Evolutionary conservation across 495 filamentous ascomycete genomes (phyloP).

Genomic region (Aspergillus coremiiformis): DNA sequence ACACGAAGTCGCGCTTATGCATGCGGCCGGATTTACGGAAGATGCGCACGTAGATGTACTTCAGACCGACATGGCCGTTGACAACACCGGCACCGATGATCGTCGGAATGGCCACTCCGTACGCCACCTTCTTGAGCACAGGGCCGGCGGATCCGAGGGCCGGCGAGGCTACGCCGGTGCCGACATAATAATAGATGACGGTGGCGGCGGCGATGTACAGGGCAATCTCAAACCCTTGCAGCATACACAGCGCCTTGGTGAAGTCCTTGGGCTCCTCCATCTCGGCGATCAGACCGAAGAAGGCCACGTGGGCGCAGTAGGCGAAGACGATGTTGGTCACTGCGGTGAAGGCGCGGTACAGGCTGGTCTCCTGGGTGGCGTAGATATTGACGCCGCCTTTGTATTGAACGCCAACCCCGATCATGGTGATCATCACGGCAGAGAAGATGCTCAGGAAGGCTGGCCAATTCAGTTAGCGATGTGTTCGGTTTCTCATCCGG

Average conservation of each 20-base stretch:
- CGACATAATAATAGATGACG: constrained; percentile 68
- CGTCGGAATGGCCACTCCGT: constrained; percentile 70
- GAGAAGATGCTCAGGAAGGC: constrained; percentile 32
- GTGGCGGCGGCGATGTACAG: constrained; percentile 62
- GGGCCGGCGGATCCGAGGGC: constrained; percentile 61
- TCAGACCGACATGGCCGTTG: constrained; percentile 53
- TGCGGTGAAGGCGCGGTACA: constrained; percentile 34
- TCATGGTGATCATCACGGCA: constrained; percentile 62
- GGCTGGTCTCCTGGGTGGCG: constrained; percentile 23
- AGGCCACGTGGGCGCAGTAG: constrained; percentile 59
- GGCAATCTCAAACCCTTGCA: constrained; percentile 56
- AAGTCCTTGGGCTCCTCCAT: constrained; percentile 63
- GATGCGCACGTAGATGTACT: constrained; percentile 61
- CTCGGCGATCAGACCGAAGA: constrained; percentile 73
- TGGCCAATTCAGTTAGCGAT: background rate
- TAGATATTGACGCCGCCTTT: constrained; percentile 19
- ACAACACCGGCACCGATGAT: constrained; percentile 64
- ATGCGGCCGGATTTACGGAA: constrained; percentile 47
- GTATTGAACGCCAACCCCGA: constrained; percentile 51
- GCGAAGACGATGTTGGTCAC: constrained; percentile 50
- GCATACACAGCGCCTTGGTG: constrained; percentile 56
- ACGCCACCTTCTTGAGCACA: constrained; percentile 64
- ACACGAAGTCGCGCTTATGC: constrained; percentile 44
- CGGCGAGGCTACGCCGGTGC: constrained; percentile 56
- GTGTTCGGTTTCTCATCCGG: constrained; percentile 39